Evolutionary conservation across 768 basidiomycete species (phyloP), one percentile per base, ranked within the genome.

Genomic region (Rubroboletus pulcherrimus): DNA sequence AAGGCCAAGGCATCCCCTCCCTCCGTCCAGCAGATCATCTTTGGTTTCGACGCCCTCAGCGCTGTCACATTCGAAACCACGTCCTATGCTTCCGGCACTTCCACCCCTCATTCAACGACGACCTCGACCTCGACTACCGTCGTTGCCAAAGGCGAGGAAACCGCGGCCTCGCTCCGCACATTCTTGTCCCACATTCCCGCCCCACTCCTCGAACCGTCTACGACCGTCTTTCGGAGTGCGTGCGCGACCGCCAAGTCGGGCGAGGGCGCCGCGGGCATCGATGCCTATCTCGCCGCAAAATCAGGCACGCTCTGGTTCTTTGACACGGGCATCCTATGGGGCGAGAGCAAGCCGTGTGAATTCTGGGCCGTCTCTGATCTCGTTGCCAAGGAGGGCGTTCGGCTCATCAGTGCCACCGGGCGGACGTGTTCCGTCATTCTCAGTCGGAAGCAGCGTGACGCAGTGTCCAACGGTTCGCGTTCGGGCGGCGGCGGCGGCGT

Each of bases 291-390:
- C 31, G 80, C 80, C n/a, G 87, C 88, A 1, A 90, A 89, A 65
- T 67, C 77, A 2, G 87, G 87, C 1, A 85, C 77, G 44, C 72
- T 91, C 39, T 88, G 88, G 85, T 91, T 91, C 75, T 74, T 86
- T 44, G 71, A 77, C 39, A 73, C 75, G 24, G 89, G 88, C 7
- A 77, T 91, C 15, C 76, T 91, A 8, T 87, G 86, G 81, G 87
- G 85, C 24, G 85, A 89, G 65, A 81, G 80, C 64, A 87, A 86
- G 59, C 87, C 87, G 3, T 89, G 86, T 63, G 86, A 89, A 60
- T 91, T 88, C 63, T 91, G 89, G 84, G 71, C 83, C 4, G 70
- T 86, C 24, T 74, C 77, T 43, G 81, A 85, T 59, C 68, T 91
- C n/a, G 66, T 80, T 17, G 70, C 74, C 49, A 78, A 74, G 54